Percentiles rank a stretch among this genome's conserved stretches.
phyloP scores from a whole-genome alignment of 73 alveolate genomes.

The Paramecium sexaurelia region DNA sequence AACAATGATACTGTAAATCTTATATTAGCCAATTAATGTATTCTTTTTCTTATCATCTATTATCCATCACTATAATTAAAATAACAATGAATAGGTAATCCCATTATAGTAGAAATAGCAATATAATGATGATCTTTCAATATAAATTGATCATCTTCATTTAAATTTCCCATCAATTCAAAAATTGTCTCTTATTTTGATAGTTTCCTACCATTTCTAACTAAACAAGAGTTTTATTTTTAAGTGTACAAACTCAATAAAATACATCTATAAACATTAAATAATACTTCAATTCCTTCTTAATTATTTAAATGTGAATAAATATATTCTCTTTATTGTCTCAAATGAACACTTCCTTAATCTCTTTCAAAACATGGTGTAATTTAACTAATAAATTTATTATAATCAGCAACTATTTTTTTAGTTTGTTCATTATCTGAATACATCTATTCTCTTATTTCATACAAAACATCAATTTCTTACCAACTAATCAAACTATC shows the following conservation, averaged over 20 bases:
- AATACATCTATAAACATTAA: background rate
- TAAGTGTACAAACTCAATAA: background rate
- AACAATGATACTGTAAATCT: background rate
- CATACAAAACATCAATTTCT: background rate
- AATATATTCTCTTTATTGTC: background rate
- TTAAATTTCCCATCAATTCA: background rate
- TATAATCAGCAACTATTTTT: background rate
- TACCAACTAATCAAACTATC: slow-evolving; percentile 30
- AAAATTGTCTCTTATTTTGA: background rate
- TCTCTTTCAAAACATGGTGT: background rate
- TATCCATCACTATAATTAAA: background rate
- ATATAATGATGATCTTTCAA: slow-evolving; percentile 23
- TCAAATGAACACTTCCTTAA: background rate
- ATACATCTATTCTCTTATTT: background rate
- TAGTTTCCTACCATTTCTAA: slow-evolving; percentile 1
- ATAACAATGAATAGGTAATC: background rate
- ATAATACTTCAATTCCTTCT: background rate
- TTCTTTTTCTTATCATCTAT: background rate
- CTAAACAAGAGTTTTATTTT: background rate
- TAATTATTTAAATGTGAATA: background rate
- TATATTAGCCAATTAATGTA: background rate
- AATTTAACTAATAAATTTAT: slow-evolving; percentile 6
- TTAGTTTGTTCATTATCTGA: background rate
- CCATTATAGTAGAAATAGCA: background rate
- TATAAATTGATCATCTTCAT: background rate